Conservation (phyloP, 495 filamentous ascomycete species). For the Neurospora cerealis region DNA sequence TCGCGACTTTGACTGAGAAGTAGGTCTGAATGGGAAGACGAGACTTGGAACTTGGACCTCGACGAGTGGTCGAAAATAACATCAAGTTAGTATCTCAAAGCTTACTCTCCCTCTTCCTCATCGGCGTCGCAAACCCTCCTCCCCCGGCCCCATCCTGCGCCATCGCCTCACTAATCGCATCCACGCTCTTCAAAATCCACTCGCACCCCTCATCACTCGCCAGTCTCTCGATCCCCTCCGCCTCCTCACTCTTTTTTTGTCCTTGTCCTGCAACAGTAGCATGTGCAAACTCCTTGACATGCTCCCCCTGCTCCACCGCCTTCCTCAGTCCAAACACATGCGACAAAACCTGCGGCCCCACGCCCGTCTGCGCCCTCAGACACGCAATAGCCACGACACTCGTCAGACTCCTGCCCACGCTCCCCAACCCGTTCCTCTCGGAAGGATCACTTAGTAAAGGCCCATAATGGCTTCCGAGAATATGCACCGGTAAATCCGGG, state of each 20-base stretch:
- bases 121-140: constrained; percentile 49
- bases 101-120: not conserved
- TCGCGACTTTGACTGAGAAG: too few species aligned
- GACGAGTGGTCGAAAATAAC: not conserved
- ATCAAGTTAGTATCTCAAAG: constrained; percentile 2
- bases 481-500: constrained; percentile 69
- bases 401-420: constrained; percentile 53
- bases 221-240: constrained; percentile 30
- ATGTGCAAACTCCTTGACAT: constrained; percentile 31
- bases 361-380: constrained; percentile 63
- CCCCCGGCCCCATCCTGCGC: constrained; percentile 32
- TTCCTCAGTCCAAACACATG: constrained; percentile 69
- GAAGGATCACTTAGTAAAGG: constrained; percentile 56
- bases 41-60: too few species aligned
- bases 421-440: constrained; percentile 21
- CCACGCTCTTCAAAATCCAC: constrained; percentile 62
- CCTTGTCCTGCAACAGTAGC: too few species aligned
- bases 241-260: constrained; percentile 6
- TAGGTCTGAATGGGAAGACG: too few species aligned
- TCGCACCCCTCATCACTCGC: constrained; percentile 61
- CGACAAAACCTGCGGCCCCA: constrained; percentile 66
- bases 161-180: constrained; percentile 56
- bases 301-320: constrained; percentile 56
- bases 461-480: constrained; percentile 61
- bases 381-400: constrained; percentile 60